Base-by-base conservation (phyloP, 352 stramenopile genomes). In the Paralagenidium karlingii region DNA sequence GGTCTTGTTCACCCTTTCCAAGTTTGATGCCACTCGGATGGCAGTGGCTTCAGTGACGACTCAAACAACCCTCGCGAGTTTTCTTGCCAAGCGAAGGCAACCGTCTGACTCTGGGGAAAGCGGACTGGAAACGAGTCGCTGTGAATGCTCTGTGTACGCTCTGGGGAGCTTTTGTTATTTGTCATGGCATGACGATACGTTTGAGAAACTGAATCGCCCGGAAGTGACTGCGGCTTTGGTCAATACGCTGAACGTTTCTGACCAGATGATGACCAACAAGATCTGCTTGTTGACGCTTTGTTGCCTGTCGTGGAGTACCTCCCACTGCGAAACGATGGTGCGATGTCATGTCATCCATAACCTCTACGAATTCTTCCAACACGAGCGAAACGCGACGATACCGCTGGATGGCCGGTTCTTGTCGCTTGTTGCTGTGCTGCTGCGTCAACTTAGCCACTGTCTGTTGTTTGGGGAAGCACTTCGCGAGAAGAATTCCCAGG, bases 141-240 rank as follows among this genome's bases (percentile, higher is more conserved):
- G n/a, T n/a, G n/a, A 58, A 11, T 75, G 55, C 27, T 51, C 60
- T 5, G 15, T 64, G 7, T 71, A 63, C 21, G 68, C 59, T 5
- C 53, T 66, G 7, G 60, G 68, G 0, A 63, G 68, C 5, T 34
- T 85, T 10, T 81, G 66, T 32, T 54, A 62, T 18, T 37, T 88
- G 10, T 57, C 55, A 7, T 88, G 74, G 70, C 55, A 88, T 34
- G 66, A 82, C n/a, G 38, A 51, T 8, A 76, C 68, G 2, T 55
- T 65, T 2, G 32, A 12, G 3, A 40, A 49, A 6, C 31, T 81
- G 0, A 47, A 77, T 12, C 31, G 47, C 8, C 43, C 55, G 0
- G 49, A 61, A 1, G 60, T 80, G 7, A 63, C 60, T 0, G 18
- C 36, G 16, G 43, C 55, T 10, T 38, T 82, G 10, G 57, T 65